A percentile compares a stretch with the other conserved stretches of the same genome.
Evolutionary conservation across 192 early-diverging fungal species (phyloP).

Genomic region (Podila epicladia): DNA sequence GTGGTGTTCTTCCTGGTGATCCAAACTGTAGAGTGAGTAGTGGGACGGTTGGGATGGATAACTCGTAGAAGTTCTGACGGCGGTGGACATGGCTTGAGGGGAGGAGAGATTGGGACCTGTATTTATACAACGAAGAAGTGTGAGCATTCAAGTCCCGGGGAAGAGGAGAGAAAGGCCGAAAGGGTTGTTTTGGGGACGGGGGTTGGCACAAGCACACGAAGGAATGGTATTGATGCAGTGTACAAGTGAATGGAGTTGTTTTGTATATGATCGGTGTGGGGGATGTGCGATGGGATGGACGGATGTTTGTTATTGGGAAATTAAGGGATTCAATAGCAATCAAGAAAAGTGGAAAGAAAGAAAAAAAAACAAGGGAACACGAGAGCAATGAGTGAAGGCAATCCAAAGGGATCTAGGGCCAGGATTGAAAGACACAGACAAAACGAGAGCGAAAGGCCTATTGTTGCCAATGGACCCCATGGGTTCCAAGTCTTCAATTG

Average conservation of each 20-base stretch:
- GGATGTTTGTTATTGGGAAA: conserved; percentile 2
- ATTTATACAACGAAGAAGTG: conserved; percentile 32
- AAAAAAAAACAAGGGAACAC: not conserved
- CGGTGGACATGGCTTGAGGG: conserved; percentile 41
- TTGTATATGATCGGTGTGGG: not conserved
- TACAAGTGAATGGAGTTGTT: not conserved
- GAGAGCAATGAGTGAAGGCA: not conserved
- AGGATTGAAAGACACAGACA: too few species aligned
- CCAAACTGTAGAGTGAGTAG: conserved; percentile 23
- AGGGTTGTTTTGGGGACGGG: not conserved
- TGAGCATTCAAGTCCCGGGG: not conserved
- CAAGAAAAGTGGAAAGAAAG: not conserved
- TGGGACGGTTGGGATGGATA: conserved; percentile 33
- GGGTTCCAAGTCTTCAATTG: too few species aligned
- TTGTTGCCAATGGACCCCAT: too few species aligned
- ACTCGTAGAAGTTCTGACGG: conserved; percentile 22
- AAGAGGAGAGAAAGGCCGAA: not conserved
- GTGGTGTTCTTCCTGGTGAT: not conserved
- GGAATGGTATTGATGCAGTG: not conserved
- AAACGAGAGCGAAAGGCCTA: too few species aligned
- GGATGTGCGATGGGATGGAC: not conserved
- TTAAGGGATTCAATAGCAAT: conserved; percentile 3
- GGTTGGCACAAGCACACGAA: not conserved
- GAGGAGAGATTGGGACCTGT: conserved; percentile 1
- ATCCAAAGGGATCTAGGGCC: not conserved